A percentile compares a stretch with the other conserved stretches of the same genome.
Conservation (phyloP, 1,284 basidiomycete genomes). For the Stereum hirsutum region DNA sequence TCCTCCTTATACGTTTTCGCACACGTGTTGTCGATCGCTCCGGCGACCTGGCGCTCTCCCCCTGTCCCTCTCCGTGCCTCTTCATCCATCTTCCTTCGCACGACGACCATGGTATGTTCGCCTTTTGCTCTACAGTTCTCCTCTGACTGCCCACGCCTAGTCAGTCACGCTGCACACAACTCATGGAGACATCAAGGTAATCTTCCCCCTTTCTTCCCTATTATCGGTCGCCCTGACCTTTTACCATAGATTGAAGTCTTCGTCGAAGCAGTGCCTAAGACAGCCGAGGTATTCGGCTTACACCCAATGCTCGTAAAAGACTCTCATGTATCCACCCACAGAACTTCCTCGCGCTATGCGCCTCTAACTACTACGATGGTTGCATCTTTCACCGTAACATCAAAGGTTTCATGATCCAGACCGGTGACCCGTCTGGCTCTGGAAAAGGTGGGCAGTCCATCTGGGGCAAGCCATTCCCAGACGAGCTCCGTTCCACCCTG, state of each 20-base stretch:
- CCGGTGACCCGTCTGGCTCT: constrained; percentile 77
- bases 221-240: constrained; percentile 2
- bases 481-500: constrained; percentile 87
- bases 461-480: constrained; percentile 81
- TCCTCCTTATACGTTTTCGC: no score
- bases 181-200: constrained; percentile 90
- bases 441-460: constrained; percentile 82
- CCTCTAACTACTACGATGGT: constrained; percentile 81
- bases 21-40: neutral
- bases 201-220: constrained; percentile 8
- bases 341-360: constrained; percentile 95
- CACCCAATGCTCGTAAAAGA: neutral
- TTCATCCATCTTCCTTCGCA: no score
- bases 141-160: constrained; percentile 28
- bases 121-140: constrained; percentile 6
- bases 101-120: constrained; percentile 11
- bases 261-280: constrained; percentile 91
- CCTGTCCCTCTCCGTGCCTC: no score
- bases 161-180: constrained; percentile 94
- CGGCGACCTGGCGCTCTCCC: no score
- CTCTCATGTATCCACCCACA: constrained; percentile 22
- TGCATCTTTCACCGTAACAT: constrained; percentile 93
- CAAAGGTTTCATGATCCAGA: constrained; percentile 93
- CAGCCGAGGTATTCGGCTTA: constrained; percentile 67
- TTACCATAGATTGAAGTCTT: constrained; percentile 82